phyloP scores from a whole-genome alignment of 768 basidiomycete genomes.

The Trametes cinnabarina region DNA sequence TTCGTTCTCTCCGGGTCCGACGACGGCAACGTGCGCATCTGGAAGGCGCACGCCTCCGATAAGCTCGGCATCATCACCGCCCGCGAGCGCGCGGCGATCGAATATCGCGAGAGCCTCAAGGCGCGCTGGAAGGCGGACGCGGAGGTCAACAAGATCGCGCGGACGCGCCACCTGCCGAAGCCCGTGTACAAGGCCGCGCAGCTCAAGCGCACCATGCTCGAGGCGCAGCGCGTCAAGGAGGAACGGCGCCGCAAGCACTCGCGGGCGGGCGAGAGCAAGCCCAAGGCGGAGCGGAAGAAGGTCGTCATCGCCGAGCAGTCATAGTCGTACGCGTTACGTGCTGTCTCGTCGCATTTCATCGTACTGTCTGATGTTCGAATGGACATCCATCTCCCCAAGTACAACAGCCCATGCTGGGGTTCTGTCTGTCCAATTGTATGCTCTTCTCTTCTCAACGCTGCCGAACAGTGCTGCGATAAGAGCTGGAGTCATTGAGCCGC shows the following conservation, averaged over 20 bases:
- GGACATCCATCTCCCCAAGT: too few species aligned
- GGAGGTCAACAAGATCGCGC: conserved; percentile 75
- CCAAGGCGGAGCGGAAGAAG: conserved; percentile 89
- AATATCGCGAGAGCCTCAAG: conserved; percentile 86
- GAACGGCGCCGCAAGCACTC: conserved; percentile 90
- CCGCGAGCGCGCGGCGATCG: conserved; percentile 85
- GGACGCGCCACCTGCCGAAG: conserved; percentile 80
- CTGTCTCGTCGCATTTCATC: neutral
- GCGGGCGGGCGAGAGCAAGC: conserved; percentile 79
- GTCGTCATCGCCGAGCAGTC: conserved; percentile 79
- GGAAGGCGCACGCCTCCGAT: conserved; percentile 92
- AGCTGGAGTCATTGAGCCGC: too few species aligned
- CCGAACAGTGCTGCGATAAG: too few species aligned
- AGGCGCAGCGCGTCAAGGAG: conserved; percentile 86
- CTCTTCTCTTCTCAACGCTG: too few species aligned
- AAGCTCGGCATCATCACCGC: conserved; percentile 90
- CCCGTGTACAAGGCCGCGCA: conserved; percentile 85
- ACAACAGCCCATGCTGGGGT: too few species aligned
- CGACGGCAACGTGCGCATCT: conserved; percentile 91
- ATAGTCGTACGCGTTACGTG: too few species aligned
- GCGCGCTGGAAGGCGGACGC: conserved; percentile 86
- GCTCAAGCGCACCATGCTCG: conserved; percentile 92
- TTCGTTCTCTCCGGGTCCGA: conserved; percentile 91
- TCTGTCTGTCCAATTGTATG: too few species aligned
- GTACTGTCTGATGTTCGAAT: neutral